phyloP scores from a whole-genome alignment of 1,284 basidiomycete genomes.

The Chalciporus piperatoides region DNA sequence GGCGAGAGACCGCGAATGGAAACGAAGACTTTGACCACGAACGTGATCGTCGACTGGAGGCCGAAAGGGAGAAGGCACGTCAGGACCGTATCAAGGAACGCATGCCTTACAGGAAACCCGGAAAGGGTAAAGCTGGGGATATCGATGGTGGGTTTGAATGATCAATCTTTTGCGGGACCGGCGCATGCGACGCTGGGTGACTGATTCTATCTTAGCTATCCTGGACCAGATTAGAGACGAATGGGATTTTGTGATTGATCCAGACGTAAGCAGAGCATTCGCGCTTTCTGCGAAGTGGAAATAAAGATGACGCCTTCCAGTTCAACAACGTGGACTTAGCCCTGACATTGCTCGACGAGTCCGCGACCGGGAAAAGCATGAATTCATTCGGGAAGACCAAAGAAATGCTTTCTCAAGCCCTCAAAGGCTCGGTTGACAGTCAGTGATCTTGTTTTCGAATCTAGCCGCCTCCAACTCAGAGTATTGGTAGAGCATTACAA shows the following conservation, averaged over 20 bases:
- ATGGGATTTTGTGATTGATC: conserved; percentile 86
- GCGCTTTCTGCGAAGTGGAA: not conserved
- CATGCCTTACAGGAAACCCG: conserved; percentile 53
- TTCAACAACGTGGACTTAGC: conserved; percentile 93
- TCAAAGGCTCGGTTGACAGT: conserved; percentile 86
- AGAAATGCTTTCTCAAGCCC: conserved; percentile 66
- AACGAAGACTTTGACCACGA: conserved; percentile 48
- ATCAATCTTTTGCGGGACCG: not conserved
- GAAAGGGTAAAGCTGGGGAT: conserved; percentile 60
- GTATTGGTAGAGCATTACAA: conserved; percentile 72
- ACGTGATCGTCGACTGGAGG: conserved; percentile 52
- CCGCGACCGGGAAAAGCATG: conserved; percentile 66
- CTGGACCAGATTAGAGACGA: conserved; percentile 82
- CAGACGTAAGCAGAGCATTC: conserved; percentile 56
- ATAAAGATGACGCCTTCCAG: conserved; percentile 36
- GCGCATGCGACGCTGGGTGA: not conserved
- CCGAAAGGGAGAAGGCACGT: conserved; percentile 54
- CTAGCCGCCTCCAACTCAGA: conserved; percentile 2
- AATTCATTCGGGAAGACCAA: conserved; percentile 75
- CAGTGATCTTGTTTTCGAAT: conserved; percentile 33
- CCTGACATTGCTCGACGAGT: conserved; percentile 76
- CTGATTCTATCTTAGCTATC: conserved; percentile 51
- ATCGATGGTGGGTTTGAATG: conserved; percentile 61
- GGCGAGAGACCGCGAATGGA: conserved; percentile 53
- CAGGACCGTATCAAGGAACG: conserved; percentile 66